Percentiles rank a stretch among this genome's conserved stretches.
Conservation (phyloP, 768 basidiomycete genomes). For the Mycena rebaudengoi region DNA sequence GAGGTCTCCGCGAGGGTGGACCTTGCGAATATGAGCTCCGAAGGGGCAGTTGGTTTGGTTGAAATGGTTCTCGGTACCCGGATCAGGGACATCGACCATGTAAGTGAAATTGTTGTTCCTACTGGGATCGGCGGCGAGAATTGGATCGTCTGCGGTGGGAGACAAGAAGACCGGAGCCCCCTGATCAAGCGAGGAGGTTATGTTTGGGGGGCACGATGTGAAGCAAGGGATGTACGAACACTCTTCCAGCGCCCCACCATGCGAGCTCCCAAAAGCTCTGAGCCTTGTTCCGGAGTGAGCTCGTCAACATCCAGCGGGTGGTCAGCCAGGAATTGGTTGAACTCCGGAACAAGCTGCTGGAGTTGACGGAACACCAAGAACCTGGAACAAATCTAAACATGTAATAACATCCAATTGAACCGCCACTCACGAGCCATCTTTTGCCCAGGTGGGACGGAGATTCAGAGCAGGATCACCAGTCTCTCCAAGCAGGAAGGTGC, state of each 20-base stretch:
- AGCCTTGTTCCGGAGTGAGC: conserved; percentile 31
- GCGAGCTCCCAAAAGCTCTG: conserved; percentile 41
- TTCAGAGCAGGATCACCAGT: conserved; percentile 29
- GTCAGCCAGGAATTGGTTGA: conserved; percentile 34
- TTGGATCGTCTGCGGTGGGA: conserved; percentile 36
- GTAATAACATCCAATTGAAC: not conserved
- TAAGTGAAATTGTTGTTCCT: conserved; percentile 45
- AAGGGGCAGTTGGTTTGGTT: conserved; percentile 41
- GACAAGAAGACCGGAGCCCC: conserved; percentile 43
- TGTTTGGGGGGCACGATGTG: not conserved
- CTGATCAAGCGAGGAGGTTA: conserved; percentile 14
- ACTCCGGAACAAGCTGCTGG: conserved; percentile 43
- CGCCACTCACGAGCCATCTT: conserved; percentile 30
- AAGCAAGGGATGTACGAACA: conserved; percentile 19
- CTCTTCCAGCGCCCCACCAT: conserved; percentile 46
- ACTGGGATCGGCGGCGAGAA: conserved; percentile 27
- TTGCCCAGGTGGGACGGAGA: conserved; percentile 16
- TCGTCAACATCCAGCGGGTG: conserved; percentile 24
- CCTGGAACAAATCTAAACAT: not conserved
- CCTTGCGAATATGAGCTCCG: conserved; percentile 41
- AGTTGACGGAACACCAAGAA: conserved; percentile 45
- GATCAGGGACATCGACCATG: not conserved
- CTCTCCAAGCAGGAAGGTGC: conserved; percentile 37
- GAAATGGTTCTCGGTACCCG: conserved; percentile 24
- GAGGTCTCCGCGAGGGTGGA: conserved; percentile 34